Base-by-base conservation (phyloP, 2,329 filamentous ascomycete genomes). In the Curvularia lunata region DNA sequence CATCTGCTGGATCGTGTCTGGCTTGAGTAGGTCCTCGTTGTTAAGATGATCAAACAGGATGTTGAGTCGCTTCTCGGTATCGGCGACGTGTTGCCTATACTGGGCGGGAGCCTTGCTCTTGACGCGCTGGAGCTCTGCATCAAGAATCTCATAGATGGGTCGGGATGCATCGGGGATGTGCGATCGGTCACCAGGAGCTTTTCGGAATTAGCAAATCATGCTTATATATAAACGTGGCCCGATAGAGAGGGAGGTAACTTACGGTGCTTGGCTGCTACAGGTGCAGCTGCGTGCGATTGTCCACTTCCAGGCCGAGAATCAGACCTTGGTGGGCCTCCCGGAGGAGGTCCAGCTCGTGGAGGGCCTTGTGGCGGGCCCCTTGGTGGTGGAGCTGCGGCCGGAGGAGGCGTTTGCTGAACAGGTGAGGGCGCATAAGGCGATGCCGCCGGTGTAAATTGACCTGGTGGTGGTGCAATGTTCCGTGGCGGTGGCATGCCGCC, bases 1-100 rank as follows among this genome's bases (percentile, higher is more conserved):
- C 68, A 93, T 81, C 46, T 88, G 83, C 59, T 86, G 82, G 48
- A 93, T 85, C 0, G 90, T 97, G 70, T 91, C 88, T 1, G 90
- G 86, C 79, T 90, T 91, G 53, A 98, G 83, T 40, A 97, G 82
- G 71, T 98, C 93, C 72, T 93, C 90, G 66, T 98, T 98, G 83
- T 98, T 99, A 46, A 99, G 83, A 76, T 97, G 92, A 73, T 99
- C 94, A 75, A 97, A 98, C n/a, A 99, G 82, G 48, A 97, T 88
- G 69, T 91, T 91, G 58, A 99, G 84, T 27, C 95, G 88, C 80
- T 97, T 97, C 75, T 97, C 91, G 2, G 93, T 95, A 75, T 98
- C 95, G 69, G 92, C 91, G 19, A 99, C 92, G 75, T 98, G 93
- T 13, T 88, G 85, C 62, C 91, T 89, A 80, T 95, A 97, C 16